phyloP scores from a whole-genome alignment of 768 basidiomycete genomes.

The Lactarius quietus region DNA sequence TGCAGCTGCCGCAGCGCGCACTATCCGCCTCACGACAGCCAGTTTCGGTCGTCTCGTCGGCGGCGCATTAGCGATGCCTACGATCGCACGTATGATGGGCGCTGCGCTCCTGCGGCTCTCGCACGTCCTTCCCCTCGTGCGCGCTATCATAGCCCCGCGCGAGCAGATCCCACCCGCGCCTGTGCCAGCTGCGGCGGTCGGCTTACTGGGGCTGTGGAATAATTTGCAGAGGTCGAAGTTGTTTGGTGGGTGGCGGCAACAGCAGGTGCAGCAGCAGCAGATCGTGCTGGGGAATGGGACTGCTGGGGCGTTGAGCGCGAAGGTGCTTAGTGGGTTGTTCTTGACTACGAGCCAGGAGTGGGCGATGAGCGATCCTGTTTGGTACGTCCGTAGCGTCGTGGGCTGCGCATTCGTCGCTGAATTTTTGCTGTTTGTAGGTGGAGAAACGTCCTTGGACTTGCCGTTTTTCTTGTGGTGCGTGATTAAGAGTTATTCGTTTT shows the following conservation, averaged over 20 bases:
- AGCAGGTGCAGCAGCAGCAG: background rate
- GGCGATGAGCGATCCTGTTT: conserved; percentile 69
- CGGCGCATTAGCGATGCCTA: conserved; percentile 65
- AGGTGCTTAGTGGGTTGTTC: conserved; percentile 36
- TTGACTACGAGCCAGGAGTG: conserved; percentile 56
- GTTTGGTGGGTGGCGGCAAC: background rate
- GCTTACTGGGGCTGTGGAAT: conserved; percentile 3
- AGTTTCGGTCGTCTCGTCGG: conserved; percentile 65
- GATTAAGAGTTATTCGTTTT: too few relatives aligned
- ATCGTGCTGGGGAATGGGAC: background rate
- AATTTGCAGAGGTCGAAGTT: background rate
- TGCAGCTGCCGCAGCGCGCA: conserved; percentile 54
- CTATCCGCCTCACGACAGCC: conserved; percentile 53
- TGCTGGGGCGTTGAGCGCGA: conserved; percentile 20
- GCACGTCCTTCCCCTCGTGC: conserved; percentile 37
- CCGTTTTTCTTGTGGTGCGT: conserved; percentile 60
- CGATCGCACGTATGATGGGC: conserved; percentile 65
- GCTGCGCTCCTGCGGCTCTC: conserved; percentile 53
- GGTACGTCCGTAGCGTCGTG: conserved; percentile 37
- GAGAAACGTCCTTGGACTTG: conserved; percentile 68
- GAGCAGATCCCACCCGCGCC: background rate
- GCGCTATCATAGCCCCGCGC: conserved; percentile 32
- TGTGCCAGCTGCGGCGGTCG: background rate
- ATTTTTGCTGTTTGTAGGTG: conserved; percentile 37
- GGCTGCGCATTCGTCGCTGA: too few relatives aligned